Evolutionary conservation across 768 basidiomycete species (phyloP), one percentile per base, ranked within the genome.

Genomic region (Pulveroboletus sp.): DNA sequence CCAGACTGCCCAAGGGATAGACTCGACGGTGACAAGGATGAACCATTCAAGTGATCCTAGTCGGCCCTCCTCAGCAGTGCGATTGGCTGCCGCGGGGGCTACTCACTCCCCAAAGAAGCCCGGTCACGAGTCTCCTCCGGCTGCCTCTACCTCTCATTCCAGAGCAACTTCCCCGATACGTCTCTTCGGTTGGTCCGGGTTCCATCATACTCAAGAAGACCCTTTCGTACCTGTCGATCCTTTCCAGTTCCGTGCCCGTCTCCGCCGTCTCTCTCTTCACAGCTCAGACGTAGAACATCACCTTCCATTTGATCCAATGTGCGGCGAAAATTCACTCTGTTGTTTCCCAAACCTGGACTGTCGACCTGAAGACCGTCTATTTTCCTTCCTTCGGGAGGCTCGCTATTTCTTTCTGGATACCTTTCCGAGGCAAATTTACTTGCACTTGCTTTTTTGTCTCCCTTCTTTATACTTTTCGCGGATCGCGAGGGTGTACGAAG

Each of bases 391-490:
- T 40, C 49, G 42, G 11, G 58, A 53, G 33, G 34, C 49, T 29
- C 59, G 57, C 27, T 51, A 66, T 53, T 64, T 71, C 40, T 21
- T 61, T 19, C 29, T 62, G n/a, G 73, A 74, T 35, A 71, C 68
- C 2, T 34, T 78, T 14, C 71, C 75, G 0, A 67, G 76, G 20
- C 73, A 76, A 53, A 23, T 66, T 0, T 80, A 79, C 55, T 64
- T 77, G 37, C 64, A 69, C 39, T 36, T 69, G 23, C 77, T 90
- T 8, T 73, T 90, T 16, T 77, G 82, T 14, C 75, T 91, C n/a
- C 90, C 89, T 2, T 78, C 84, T 0, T 72, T 90, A 58, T 91
- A 91, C 60, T 91, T 90, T 65, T 78, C 83, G 3, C 82, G 89
- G 3, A 89, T 91, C 20, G 79, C 85, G 3, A 76, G 80, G 40